These are phyloP conservation scores for Euphorbia celastroides DNA, from an alignment of 441 rosid genomes.

Conservation along the genomic window DNA sequence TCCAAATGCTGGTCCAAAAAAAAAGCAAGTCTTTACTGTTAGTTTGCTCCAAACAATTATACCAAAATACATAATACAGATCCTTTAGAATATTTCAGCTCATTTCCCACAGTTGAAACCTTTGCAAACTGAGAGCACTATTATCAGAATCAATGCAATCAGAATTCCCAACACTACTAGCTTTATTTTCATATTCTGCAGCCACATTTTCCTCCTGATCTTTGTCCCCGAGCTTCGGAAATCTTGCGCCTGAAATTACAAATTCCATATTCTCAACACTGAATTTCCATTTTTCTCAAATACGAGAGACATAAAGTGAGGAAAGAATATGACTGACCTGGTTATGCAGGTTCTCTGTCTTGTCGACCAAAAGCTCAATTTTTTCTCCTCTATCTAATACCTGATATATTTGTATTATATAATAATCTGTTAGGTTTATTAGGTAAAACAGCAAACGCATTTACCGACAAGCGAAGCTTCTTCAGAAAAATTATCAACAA, in stretches of 20 bases:
- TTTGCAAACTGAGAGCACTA: slow-evolving; percentile 55
- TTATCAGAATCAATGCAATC: slow-evolving; percentile 65
- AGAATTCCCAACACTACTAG: slow-evolving; percentile 58
- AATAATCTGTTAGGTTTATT: background rate
- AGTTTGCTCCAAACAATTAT: slow-evolving; percentile 18
- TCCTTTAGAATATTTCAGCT: slow-evolving; percentile 7
- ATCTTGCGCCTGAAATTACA: slow-evolving; percentile 53
- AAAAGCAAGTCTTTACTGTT: background rate
- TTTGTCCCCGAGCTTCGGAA: slow-evolving; percentile 47
- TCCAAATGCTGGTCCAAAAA: background rate
- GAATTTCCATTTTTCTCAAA: background rate
- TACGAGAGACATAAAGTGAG: background rate
- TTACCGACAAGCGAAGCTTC: background rate
- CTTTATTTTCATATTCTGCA: slow-evolving; percentile 73
- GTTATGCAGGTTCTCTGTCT: slow-evolving; percentile 82
- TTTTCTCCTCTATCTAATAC: slow-evolving; percentile 96
- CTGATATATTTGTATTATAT: slow-evolving; percentile 29
- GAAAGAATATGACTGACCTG: slow-evolving; percentile 46
- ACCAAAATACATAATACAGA: slow-evolving; percentile 10
- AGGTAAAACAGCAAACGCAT: background rate
- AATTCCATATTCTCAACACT: background rate
- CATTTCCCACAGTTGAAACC: slow-evolving; percentile 52
- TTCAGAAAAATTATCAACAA: background rate
- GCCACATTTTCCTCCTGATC: slow-evolving; percentile 74
- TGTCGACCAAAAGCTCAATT: slow-evolving; percentile 90